Percentiles rank a stretch among this genome's conserved stretches.
phyloP scores from a whole-genome alignment of 1,139 yeast species.

The Magnusiomyces sp. region DNA sequence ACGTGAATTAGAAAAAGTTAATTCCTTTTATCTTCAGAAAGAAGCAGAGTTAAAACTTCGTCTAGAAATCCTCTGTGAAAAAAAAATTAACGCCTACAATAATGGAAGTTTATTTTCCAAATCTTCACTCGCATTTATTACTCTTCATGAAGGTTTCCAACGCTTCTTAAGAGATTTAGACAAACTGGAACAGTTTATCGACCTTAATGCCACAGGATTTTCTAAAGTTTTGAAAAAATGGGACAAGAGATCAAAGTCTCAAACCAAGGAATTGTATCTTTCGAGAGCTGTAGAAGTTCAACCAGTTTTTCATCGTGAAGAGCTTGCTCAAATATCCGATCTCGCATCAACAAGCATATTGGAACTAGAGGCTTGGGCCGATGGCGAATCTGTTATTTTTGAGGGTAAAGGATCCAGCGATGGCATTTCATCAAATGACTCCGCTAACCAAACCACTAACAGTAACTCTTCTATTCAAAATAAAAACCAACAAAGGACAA shows the following conservation, averaged over 20 bases:
- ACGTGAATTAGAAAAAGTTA: constrained; percentile 90
- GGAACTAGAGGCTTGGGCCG: constrained; percentile 79
- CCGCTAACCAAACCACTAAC: not conserved
- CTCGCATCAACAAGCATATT: constrained; percentile 65
- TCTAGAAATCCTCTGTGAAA: constrained; percentile 64
- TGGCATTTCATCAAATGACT: constrained; percentile 4
- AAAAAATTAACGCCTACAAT: constrained; percentile 51
- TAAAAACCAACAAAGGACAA: not conserved
- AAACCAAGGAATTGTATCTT: constrained; percentile 83
- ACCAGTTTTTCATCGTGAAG: constrained; percentile 89
- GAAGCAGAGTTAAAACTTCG: constrained; percentile 75
- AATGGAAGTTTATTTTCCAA: constrained; percentile 35
- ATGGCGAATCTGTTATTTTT: constrained; percentile 48
- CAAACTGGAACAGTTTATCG: constrained; percentile 84
- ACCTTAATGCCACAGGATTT: constrained; percentile 90
- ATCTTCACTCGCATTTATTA: constrained; percentile 50
- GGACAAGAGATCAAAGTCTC: constrained; percentile 94
- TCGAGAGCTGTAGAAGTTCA: constrained; percentile 93
- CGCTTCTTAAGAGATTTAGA: constrained; percentile 83
- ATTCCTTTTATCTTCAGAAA: constrained; percentile 78
- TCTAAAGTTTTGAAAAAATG: constrained; percentile 92
- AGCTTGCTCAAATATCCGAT: constrained; percentile 78
- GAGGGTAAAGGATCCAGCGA: constrained; percentile 20
- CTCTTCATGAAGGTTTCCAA: constrained; percentile 79
- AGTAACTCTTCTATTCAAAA: not conserved